Conservation (phyloP, 2,329 filamentous ascomycete species). For the Pochonia chlamydosporia region DNA sequence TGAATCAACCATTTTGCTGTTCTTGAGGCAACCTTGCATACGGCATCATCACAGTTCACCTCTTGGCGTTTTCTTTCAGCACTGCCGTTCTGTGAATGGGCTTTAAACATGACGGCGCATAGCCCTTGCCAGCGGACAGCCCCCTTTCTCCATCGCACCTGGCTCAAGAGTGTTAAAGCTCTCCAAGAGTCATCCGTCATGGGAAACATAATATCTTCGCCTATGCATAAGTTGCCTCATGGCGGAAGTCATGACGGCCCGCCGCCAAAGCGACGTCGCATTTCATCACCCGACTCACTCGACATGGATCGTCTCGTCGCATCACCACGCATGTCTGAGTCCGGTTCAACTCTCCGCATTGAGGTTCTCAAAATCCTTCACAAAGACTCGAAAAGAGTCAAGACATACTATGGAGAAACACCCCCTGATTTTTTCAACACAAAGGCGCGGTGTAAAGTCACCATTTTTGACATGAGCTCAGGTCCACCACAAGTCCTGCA, state of each 20-base stretch:
- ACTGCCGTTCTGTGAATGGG: slow-evolving; percentile 24
- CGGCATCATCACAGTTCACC: background rate
- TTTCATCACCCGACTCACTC: slow-evolving; percentile 32
- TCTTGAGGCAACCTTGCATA: slow-evolving; percentile 5
- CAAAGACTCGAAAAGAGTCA: slow-evolving; percentile 36
- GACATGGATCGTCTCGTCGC: slow-evolving; percentile 26
- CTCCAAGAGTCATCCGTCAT: slow-evolving; percentile 33
- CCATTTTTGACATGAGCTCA: slow-evolving; percentile 27
- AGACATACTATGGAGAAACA: slow-evolving; percentile 18
- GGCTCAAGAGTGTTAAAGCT: slow-evolving; percentile 41
- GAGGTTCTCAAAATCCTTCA: slow-evolving; percentile 48
- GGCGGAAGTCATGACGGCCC: slow-evolving; percentile 31
- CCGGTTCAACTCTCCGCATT: slow-evolving; percentile 40
- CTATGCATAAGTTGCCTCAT: slow-evolving; percentile 27
- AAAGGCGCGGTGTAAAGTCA: slow-evolving; percentile 32
- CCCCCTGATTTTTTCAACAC: slow-evolving; percentile 23
- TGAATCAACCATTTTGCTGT: slow-evolving; percentile 7
- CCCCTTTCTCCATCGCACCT: slow-evolving; percentile 51
- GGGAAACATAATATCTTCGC: slow-evolving; percentile 36
- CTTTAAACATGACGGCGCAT: slow-evolving; percentile 42
- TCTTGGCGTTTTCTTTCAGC: slow-evolving; percentile 1
- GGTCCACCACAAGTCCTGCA: slow-evolving; percentile 39
- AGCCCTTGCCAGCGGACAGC: slow-evolving; percentile 41
- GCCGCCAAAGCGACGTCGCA: slow-evolving; percentile 45
- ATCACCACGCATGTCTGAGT: slow-evolving; percentile 24